Percentiles rank a stretch among this genome's conserved stretches.
phyloP scores from a whole-genome alignment of 345 rosid genomes.

The Kernera saxatilis region DNA sequence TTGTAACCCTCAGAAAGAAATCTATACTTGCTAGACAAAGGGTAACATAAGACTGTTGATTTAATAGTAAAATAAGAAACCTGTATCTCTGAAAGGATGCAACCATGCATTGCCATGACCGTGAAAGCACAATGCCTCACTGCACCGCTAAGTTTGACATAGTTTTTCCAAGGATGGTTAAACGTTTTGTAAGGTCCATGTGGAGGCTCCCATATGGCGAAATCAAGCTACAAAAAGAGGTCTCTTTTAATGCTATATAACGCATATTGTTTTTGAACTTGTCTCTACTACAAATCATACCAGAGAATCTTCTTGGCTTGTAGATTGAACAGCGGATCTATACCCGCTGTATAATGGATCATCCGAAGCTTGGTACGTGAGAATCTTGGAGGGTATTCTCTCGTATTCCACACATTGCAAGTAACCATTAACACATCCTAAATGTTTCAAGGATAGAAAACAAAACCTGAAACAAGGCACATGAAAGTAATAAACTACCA shows the following conservation, averaged over 20 bases:
- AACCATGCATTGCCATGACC: conserved; percentile 95
- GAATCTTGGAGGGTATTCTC: conserved; percentile 77
- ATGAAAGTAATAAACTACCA: too few relatives aligned
- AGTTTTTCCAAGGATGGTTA: conserved; percentile 71
- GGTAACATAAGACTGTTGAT: too few relatives aligned
- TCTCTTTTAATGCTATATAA: not conserved
- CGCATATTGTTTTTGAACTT: not conserved
- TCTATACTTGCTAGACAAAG: too few relatives aligned
- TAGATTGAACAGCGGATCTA: conserved; percentile 70
- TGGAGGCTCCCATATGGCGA: conserved; percentile 89
- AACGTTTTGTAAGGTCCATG: conserved; percentile 73
- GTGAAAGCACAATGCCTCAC: conserved; percentile 83
- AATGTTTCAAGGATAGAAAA: not conserved
- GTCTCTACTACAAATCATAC: conserved; percentile 36
- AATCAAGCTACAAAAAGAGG: conserved; percentile 42
- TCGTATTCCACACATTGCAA: conserved; percentile 67
- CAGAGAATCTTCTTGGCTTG: conserved; percentile 74
- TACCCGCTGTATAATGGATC: conserved; percentile 73
- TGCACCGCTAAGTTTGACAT: conserved; percentile 72
- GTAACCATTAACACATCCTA: conserved; percentile 76
- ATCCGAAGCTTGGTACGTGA: conserved; percentile 77
- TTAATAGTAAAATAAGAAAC: conserved; percentile 29
- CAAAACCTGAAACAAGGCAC: not conserved
- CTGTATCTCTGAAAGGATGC: conserved; percentile 84
- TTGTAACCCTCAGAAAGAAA: too few relatives aligned